Conservation (phyloP, 2,329 filamentous ascomycete genomes). For the Aspergillus sp. region DNA sequence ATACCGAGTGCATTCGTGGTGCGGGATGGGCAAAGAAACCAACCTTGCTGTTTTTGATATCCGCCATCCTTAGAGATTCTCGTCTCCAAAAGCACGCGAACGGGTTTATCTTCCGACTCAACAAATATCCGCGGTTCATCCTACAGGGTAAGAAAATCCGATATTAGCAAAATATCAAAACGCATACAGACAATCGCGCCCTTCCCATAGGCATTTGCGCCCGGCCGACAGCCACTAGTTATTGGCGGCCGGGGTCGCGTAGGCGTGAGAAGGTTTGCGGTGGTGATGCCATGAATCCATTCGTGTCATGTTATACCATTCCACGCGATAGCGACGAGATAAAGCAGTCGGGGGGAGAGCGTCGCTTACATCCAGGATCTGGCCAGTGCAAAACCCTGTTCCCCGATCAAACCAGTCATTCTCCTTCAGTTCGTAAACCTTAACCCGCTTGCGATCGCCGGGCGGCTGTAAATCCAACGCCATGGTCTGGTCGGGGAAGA, state of each 20-base stretch:
- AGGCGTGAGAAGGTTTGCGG: background rate
- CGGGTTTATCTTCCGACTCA: constrained; percentile 87
- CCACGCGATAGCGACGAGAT: constrained; percentile 10
- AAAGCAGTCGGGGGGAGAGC: background rate
- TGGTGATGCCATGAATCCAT: constrained; percentile 9
- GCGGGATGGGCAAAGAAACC: background rate
- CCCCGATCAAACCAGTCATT: constrained; percentile 99
- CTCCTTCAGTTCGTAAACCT: constrained; percentile 97
- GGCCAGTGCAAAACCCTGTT: constrained; percentile 89
- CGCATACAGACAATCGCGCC: constrained; percentile 13
- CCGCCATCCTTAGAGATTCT: constrained; percentile 90
- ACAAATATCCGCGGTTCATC: constrained; percentile 88
- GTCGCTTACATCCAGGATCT: constrained; percentile 66
- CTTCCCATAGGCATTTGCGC: constrained; percentile 19
- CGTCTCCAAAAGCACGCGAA: constrained; percentile 81
- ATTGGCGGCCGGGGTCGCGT: constrained; percentile 15
- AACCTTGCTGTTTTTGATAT: constrained; percentile 97
- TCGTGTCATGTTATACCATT: background rate
- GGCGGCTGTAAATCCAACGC: constrained; percentile 49
- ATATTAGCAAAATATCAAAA: constrained; percentile 14
- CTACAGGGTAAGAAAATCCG: constrained; percentile 35
- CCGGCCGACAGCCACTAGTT: constrained; percentile 8
- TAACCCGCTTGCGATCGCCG: constrained; percentile 68
- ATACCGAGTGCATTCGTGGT: background rate
- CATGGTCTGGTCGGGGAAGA: constrained; percentile 41